A percentile compares a stretch with the other conserved stretches of the same genome.
These are phyloP conservation scores for Lachancea kluyveri DNA, from an alignment of 805 yeast species.

Conservation along the genomic window DNA sequence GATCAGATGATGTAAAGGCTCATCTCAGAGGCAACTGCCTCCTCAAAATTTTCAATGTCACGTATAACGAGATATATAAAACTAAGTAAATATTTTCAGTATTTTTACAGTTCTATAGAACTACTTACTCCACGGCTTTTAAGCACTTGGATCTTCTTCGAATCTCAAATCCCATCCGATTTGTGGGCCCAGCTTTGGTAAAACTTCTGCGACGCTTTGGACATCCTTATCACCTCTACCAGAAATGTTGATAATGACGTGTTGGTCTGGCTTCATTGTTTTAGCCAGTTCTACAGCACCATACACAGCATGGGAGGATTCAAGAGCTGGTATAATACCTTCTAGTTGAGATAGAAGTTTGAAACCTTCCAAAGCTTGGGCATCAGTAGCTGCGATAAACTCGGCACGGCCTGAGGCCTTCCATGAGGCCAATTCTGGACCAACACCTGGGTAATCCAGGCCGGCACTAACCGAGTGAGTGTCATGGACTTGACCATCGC, in stretches of 20 bases:
- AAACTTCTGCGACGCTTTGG: slow-evolving; percentile 90
- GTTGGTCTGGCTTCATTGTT: slow-evolving; percentile 69
- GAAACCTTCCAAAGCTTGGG: slow-evolving; percentile 92
- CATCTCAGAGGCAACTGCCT: no score
- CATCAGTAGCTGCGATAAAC: slow-evolving; percentile 88
- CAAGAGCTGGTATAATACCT: slow-evolving; percentile 98
- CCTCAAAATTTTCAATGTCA: no score
- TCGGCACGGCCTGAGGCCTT: slow-evolving; percentile 88
- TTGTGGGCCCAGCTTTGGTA: slow-evolving; percentile 83
- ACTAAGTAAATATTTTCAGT: background rate
- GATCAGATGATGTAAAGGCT: no score
- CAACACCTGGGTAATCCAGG: slow-evolving; percentile 98
- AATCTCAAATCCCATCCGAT: slow-evolving; percentile 97
- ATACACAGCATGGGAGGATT: slow-evolving; percentile 91
- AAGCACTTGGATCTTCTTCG: slow-evolving; percentile 36
- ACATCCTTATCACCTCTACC: slow-evolving; percentile 99
- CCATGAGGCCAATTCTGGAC: slow-evolving; percentile 96
- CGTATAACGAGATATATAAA: no score
- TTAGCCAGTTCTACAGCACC: slow-evolving; percentile 89
- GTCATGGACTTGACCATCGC: slow-evolving; percentile 94
- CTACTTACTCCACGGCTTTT: background rate
- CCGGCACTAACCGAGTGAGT: slow-evolving; percentile 99
- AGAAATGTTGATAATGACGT: slow-evolving; percentile 81
- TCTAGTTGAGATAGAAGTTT: slow-evolving; percentile 82
- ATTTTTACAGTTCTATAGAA: background rate